Base-by-base conservation (phyloP, 805 yeast genomes). In the Metschnikowia lochheadii region DNA sequence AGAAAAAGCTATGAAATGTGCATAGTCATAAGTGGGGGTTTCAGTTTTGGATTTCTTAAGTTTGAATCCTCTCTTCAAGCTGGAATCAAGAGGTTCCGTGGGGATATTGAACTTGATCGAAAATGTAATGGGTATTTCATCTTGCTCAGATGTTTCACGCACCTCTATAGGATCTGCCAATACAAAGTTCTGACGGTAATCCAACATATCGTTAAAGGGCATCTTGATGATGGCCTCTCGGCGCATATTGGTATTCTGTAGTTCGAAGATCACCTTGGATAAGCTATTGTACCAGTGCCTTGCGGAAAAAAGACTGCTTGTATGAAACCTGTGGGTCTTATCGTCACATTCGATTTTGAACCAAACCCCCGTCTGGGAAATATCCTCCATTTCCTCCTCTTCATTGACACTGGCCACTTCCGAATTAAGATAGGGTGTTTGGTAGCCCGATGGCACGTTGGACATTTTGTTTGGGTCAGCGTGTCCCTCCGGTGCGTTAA, bases 221-320 rank as follows among this genome's bases (percentile, higher is more conserved):
- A 92, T 80, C 57, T 87, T 86, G 17, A 91, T 72, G 18, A 87
- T 79, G 13, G 89, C 94, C 52, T 84, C 84, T 57, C 84, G 84
- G 13, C 84, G 84, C 21, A 77, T 73, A 63, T 88, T 87, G 48
- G 86, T 76, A 38, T 85, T 77, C 1, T 90, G 76, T 17, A 65
- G 56, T 48, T 65, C 67, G 67, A 92, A 92, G 1, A 89, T 82
- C 48, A 85, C 84, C 59, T 87, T 89, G 56, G 86, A 87, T 40
- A 92, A 66, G 8, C 78, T 69, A 47, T 84, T 82, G 42, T 81
- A 84, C 98, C 98, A 92, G 15, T 84, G 79, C 51, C 87, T 76
- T 0, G 97, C 97, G 6, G 84, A 70, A 53, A 76, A 82, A 14
- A 79, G 67, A 21, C 85, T 82, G 60, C 91, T 97, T 2, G 95